phyloP scores from a whole-genome alignment of 495 filamentous ascomycete genomes.

The Neurospora sp. region DNA sequence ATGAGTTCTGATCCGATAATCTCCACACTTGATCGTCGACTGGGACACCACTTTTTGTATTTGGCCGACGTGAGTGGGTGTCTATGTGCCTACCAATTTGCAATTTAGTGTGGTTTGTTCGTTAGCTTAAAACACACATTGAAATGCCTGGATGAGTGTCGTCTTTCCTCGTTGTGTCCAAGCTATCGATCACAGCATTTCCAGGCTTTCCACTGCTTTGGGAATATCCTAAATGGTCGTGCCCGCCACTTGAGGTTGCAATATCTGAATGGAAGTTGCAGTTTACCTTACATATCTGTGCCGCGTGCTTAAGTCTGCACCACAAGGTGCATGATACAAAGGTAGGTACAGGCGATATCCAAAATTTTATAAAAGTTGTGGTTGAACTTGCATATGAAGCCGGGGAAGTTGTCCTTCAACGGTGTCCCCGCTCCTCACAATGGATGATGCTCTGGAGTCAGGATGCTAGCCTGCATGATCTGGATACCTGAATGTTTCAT shows the following conservation, averaged over 20 bases:
- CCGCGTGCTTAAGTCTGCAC: background rate
- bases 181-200: no score
- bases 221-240: no score
- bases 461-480: background rate
- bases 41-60: background rate
- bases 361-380: background rate
- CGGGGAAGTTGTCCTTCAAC: background rate
- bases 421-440: background rate
- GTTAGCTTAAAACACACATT: background rate
- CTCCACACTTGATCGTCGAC: background rate
- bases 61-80: background rate
- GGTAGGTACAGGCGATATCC: background rate
- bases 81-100: background rate
- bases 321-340: background rate
- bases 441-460: background rate
- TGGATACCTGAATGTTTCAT: background rate
- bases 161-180: no score
- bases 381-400: background rate
- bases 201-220: no score
- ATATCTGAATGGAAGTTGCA: background rate
- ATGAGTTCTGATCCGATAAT: background rate
- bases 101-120: background rate
- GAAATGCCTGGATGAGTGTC: no score
- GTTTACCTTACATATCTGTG: background rate
- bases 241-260: no score